phyloP scores from a whole-genome alignment of 306 rosid species.

The Acacia melanoxylon region DNA sequence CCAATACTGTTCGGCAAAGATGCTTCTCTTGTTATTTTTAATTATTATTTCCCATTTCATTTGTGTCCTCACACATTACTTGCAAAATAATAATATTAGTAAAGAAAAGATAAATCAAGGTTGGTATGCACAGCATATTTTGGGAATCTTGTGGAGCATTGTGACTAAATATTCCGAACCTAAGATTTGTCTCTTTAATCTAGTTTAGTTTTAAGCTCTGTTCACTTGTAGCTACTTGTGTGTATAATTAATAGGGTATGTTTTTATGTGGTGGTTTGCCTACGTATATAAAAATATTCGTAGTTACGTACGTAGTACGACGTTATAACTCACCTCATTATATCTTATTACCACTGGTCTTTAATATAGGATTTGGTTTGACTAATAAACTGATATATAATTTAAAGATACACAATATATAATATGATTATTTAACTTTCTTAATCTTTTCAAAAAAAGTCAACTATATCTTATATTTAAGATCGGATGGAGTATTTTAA shows the following conservation, averaged over 20 bases:
- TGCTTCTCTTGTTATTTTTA: neutral
- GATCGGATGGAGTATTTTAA: no score
- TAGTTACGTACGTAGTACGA: no score
- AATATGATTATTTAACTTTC: rapidly evolving
- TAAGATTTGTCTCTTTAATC: neutral
- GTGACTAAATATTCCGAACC: neutral
- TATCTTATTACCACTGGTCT: no score
- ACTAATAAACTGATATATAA: rapidly evolving
- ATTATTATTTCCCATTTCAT: neutral
- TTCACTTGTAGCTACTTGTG: neutral
- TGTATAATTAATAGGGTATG: no score
- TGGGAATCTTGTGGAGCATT: neutral
- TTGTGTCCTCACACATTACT: neutral
- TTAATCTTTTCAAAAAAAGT: no score
- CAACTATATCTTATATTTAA: no score
- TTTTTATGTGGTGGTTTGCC: no score
- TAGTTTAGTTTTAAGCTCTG: no score
- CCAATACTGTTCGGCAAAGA: neutral
- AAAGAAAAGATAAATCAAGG: neutral
- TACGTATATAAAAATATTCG: no score
- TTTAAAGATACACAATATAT: no score
- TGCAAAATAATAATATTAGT: neutral
- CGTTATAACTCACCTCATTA: no score
- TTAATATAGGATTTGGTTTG: no score
- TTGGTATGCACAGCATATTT: neutral